Percentiles rank a stretch among this genome's conserved stretches.
Evolutionary conservation across 2,329 filamentous ascomycete species (phyloP).

Genomic region (Verruconis gallopava): DNA sequence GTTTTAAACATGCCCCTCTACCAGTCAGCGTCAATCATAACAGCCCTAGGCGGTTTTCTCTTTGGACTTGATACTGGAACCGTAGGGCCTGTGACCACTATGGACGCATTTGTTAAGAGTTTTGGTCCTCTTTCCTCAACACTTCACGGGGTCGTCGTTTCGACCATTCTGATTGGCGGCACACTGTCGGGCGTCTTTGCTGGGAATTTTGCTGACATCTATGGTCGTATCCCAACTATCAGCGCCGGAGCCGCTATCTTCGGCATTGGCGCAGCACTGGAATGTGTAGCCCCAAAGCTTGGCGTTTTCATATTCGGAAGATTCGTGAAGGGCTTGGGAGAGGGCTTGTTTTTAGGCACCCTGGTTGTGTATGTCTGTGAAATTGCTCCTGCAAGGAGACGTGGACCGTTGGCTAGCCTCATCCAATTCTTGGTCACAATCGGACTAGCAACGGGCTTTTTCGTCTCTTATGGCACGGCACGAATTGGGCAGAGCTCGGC

Average conservation of each 20-base stretch:
- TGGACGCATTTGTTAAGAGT: slow-evolving; percentile 37
- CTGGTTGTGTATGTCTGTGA: slow-evolving; percentile 48
- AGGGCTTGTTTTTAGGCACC: slow-evolving; percentile 45
- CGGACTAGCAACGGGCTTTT: slow-evolving; percentile 44
- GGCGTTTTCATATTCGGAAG: slow-evolving; percentile 44
- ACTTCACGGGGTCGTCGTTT: slow-evolving; percentile 45
- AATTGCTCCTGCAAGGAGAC: slow-evolving; percentile 39
- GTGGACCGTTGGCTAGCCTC: slow-evolving; percentile 39
- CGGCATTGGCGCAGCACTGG: slow-evolving; percentile 39
- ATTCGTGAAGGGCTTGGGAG: slow-evolving; percentile 43
- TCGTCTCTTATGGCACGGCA: slow-evolving; percentile 45
- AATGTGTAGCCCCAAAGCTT: slow-evolving; percentile 36
- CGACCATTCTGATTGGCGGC: slow-evolving; percentile 44
- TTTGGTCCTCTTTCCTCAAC: slow-evolving; percentile 40
- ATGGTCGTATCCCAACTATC: slow-evolving; percentile 38
- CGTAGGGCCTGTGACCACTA: slow-evolving; percentile 47
- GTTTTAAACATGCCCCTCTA: slow-evolving; percentile 5
- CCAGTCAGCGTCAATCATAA: neutral
- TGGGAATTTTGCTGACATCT: slow-evolving; percentile 42
- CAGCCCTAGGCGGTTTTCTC: slow-evolving; percentile 7
- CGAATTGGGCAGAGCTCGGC: slow-evolving; percentile 30
- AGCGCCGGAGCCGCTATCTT: slow-evolving; percentile 41
- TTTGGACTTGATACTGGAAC: slow-evolving; percentile 33
- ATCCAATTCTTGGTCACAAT: slow-evolving; percentile 41
- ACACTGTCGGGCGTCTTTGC: slow-evolving; percentile 43